A percentile compares a stretch with the other conserved stretches of the same genome.
These are phyloP conservation scores for Didymella exigua DNA, from an alignment of 2,329 filamentous ascomycete genomes.

Conservation along the genomic window DNA sequence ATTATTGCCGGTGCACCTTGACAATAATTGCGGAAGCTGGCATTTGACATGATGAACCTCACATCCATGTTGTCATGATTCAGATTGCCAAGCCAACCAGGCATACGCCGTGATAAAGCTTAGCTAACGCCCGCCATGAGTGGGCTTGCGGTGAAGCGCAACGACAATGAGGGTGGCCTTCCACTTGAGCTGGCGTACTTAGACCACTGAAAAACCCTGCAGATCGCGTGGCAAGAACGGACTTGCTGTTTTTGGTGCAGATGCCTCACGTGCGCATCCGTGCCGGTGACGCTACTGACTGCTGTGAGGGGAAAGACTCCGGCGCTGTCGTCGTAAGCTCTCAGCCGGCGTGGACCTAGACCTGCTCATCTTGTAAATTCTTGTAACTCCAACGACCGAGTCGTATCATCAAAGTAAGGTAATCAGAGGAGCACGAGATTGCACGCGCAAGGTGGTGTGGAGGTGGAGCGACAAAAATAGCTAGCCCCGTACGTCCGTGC, in stretches of 20 bases:
- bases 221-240: not conserved
- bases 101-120: not conserved
- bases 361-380: not conserved
- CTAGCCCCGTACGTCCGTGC: constrained; percentile 9
- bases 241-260: not conserved
- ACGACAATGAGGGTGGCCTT: too few species aligned
- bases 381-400: not conserved
- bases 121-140: not conserved
- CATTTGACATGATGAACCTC: too few species aligned
- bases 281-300: not conserved
- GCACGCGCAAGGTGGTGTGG: constrained; percentile 14
- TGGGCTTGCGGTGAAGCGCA: too few species aligned
- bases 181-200: not conserved
- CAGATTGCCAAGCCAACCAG: not conserved
- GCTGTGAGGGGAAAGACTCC: not conserved
- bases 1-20: too few species aligned
- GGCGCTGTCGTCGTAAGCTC: constrained; percentile 5
- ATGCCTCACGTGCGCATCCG: not conserved
- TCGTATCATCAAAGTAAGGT: not conserved
- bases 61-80: not conserved
- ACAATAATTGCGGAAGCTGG: not conserved
- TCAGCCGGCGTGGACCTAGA: not conserved
- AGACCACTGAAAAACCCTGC: not conserved
- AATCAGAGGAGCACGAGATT: constrained; percentile 7
- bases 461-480: constrained; percentile 11